phyloP scores from a whole-genome alignment of 345 rosid genomes.

The Cardamine chenopodiifolia region DNA sequence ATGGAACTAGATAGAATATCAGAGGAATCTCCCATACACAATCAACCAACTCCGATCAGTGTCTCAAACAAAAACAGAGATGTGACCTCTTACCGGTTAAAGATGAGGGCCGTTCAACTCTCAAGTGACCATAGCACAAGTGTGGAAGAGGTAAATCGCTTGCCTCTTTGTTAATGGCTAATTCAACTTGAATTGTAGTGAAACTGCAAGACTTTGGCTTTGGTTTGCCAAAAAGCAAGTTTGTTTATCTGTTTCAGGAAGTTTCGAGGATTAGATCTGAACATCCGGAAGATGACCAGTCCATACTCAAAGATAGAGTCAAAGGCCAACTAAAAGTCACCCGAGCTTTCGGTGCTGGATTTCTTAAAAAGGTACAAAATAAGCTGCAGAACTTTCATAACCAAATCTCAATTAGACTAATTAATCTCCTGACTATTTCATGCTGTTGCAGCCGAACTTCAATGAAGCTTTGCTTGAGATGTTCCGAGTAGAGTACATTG shows the following conservation, averaged over 20 bases:
- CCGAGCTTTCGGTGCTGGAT: constrained; percentile 93
- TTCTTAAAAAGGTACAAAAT: constrained; percentile 83
- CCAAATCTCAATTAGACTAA: not conserved
- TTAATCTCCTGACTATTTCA: not conserved
- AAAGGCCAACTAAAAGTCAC: constrained; percentile 96
- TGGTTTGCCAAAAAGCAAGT: constrained; percentile 6
- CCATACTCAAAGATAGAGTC: constrained; percentile 82
- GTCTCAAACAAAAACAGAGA: constrained; percentile 82
- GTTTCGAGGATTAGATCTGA: constrained; percentile 72
- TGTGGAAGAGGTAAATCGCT: constrained; percentile 69
- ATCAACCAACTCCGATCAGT: constrained; percentile 64
- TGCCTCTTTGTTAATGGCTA: not conserved
- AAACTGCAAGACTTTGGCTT: not conserved
- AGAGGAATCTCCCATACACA: constrained; percentile 95
- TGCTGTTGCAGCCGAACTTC: constrained; percentile 66
- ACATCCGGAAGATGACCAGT: constrained; percentile 83
- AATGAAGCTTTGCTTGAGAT: constrained; percentile 85
- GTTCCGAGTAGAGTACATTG: constrained; percentile 73
- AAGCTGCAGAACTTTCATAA: constrained; percentile 10
- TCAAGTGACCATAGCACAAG: constrained; percentile 93
- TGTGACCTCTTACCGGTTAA: constrained; percentile 77
- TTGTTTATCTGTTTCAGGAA: constrained; percentile 58
- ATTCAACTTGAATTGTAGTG: not conserved
- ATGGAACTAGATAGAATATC: constrained; percentile 97
- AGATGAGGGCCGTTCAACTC: constrained; percentile 96